Percentiles rank a stretch among this genome's conserved stretches.
phyloP scores from a whole-genome alignment of 345 rosid species.

The Brassica carinata region DNA sequence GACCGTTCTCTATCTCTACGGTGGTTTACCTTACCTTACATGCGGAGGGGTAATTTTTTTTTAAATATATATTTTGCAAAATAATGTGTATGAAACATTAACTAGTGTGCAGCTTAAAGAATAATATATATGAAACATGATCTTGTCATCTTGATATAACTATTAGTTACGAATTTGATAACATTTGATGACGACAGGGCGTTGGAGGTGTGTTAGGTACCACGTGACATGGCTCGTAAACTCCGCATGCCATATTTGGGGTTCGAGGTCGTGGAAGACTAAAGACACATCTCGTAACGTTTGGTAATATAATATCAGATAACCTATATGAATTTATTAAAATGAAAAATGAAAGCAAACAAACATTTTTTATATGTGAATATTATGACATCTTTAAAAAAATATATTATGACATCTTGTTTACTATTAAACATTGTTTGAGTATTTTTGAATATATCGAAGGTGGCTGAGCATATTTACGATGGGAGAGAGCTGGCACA shows the following conservation, averaged over 20 bases:
- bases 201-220: constrained; percentile 62
- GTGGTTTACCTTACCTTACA: constrained; percentile 76
- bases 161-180: background rate
- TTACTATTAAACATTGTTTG: background rate
- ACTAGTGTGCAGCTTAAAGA: background rate
- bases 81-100: background rate
- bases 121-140: background rate
- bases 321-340: too few species aligned
- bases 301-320: constrained; percentile 48
- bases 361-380: background rate
- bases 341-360: background rate
- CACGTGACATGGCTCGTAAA: constrained; percentile 85
- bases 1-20: constrained; percentile 51
- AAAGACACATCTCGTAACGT: constrained; percentile 79
- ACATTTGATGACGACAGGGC: constrained; percentile 48
- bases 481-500: constrained; percentile 96
- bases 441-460: background rate
- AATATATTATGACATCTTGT: too few species aligned
- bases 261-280: constrained; percentile 77
- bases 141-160: background rate
- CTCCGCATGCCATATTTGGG: constrained; percentile 88
- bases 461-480: constrained; percentile 87
- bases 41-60: constrained; percentile 76
- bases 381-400: background rate
- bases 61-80: background rate